These are phyloP conservation scores for Mercurialis annua DNA, from an alignment of 345 rosid genomes.

Conservation along the genomic window DNA sequence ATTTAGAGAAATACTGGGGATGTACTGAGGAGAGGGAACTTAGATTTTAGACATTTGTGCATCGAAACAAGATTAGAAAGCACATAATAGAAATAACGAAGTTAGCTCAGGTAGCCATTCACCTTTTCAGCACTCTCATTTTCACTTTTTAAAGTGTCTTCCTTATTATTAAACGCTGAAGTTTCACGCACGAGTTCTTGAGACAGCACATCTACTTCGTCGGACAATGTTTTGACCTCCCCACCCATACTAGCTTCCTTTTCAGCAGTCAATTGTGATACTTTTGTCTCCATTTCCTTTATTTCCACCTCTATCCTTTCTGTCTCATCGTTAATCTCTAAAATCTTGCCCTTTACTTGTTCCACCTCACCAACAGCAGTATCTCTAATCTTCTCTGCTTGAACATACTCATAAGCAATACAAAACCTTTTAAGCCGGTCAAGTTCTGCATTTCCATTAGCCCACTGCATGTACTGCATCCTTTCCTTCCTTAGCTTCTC, in stretches of 20 bases:
- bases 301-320: slow-evolving; percentile 43
- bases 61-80: slow-evolving; percentile 10
- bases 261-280: slow-evolving; percentile 60
- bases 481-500: slow-evolving; percentile 91
- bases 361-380: slow-evolving; percentile 52
- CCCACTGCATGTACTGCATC: slow-evolving; percentile 95
- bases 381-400: slow-evolving; percentile 62
- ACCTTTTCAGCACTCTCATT: slow-evolving; percentile 76
- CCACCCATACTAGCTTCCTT: slow-evolving; percentile 93
- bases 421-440: slow-evolving; percentile 74
- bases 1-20: neutral
- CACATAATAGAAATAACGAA: slow-evolving; percentile 11
- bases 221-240: slow-evolving; percentile 68
- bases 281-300: slow-evolving; percentile 59
- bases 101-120: slow-evolving; percentile 8
- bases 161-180: slow-evolving; percentile 68
- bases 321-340: slow-evolving; percentile 48
- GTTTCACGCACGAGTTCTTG: slow-evolving; percentile 68
- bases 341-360: slow-evolving; percentile 43
- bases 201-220: slow-evolving; percentile 70
- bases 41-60: neutral
- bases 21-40: neutral
- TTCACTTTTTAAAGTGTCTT: slow-evolving; percentile 74
- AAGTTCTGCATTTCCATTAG: slow-evolving; percentile 75
- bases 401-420: slow-evolving; percentile 60